A percentile compares a stretch with the other conserved stretches of the same genome.
phyloP scores from a whole-genome alignment of 345 rosid genomes.

The Camelina neglecta region DNA sequence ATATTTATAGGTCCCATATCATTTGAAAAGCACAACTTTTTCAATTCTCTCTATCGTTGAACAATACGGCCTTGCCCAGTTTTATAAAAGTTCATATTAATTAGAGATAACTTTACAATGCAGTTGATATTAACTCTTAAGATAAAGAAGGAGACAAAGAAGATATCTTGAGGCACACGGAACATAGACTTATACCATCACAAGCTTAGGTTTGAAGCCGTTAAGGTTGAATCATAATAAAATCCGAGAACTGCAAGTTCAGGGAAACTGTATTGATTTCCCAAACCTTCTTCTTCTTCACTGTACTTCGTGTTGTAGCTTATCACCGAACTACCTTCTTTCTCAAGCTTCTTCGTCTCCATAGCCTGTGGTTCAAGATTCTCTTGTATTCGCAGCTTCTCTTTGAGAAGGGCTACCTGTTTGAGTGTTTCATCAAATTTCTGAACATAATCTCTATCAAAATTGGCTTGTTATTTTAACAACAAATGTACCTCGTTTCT shows the following conservation, averaged over 20 bases:
- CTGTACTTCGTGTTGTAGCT: conserved; percentile 16
- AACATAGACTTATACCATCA: neutral
- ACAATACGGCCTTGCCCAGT: neutral
- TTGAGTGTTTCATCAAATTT: conserved; percentile 10
- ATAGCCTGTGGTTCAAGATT: conserved; percentile 17
- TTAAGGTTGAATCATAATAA: conserved; percentile 32
- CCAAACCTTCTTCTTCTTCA: conserved; percentile 23
- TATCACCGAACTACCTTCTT: conserved; percentile 28
- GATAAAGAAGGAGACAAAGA: neutral
- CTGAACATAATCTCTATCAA: neutral
- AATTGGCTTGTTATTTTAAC: neutral
- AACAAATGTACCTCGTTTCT: conserved; percentile 55
- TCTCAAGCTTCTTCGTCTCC: conserved; percentile 28
- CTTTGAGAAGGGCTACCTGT: conserved; percentile 60
- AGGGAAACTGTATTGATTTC: conserved; percentile 39
- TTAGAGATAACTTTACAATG: conserved; percentile 4
- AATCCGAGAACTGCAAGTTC: conserved; percentile 43
- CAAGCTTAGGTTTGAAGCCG: conserved; percentile 33
- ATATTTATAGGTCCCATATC: too few relatives aligned
- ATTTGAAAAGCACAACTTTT: neutral
- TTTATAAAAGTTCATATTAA: neutral
- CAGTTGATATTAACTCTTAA: conserved; percentile 12
- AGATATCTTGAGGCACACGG: conserved; percentile 26
- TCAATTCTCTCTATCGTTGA: neutral
- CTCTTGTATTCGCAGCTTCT: conserved; percentile 48